phyloP scores from a whole-genome alignment of 106 monocot genomes.

The Dioscorea dumetorum region DNA sequence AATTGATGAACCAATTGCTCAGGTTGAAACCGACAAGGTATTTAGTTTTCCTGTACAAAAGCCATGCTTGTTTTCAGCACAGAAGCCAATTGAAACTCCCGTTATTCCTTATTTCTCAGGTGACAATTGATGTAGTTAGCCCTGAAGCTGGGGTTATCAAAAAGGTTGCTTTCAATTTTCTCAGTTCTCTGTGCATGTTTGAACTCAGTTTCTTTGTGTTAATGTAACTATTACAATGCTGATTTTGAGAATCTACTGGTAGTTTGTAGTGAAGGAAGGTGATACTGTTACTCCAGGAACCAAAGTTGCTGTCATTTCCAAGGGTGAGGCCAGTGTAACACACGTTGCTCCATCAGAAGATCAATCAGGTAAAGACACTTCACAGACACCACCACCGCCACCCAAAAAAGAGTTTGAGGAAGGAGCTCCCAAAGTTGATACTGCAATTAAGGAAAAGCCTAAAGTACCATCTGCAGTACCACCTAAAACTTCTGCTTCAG shows the following conservation, averaged over 20 bases:
- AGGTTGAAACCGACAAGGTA: conserved; percentile 99
- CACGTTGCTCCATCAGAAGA: conserved; percentile 92
- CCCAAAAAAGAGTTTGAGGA: conserved; percentile 16
- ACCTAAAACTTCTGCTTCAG: conserved; percentile 58
- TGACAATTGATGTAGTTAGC: conserved; percentile 91
- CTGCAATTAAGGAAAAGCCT: conserved; percentile 38
- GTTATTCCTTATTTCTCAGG: conserved; percentile 38
- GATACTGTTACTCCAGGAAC: conserved; percentile 97
- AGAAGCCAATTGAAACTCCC: background rate
- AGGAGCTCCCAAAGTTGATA: conserved; percentile 32
- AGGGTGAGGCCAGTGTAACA: conserved; percentile 55
- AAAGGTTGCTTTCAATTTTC: conserved; percentile 38
- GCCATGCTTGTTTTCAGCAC: too few species aligned
- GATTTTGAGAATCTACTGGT: conserved; percentile 1
- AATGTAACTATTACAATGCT: too few species aligned
- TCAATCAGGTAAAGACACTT: conserved; percentile 24
- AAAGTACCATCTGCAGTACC: conserved; percentile 39
- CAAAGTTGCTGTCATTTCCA: conserved; percentile 87
- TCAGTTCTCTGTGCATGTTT: background rate
- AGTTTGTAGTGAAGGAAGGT: conserved; percentile 85
- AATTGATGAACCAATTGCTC: conserved; percentile 85
- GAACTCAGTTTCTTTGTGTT: too few species aligned
- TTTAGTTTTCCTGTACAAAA: background rate
- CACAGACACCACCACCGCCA: conserved; percentile 18
- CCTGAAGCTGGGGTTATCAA: conserved; percentile 86